Evolutionary conservation across 176 grass and related monocot genomes (phyloP).

Genomic region (Rhynchospora pubera): DNA sequence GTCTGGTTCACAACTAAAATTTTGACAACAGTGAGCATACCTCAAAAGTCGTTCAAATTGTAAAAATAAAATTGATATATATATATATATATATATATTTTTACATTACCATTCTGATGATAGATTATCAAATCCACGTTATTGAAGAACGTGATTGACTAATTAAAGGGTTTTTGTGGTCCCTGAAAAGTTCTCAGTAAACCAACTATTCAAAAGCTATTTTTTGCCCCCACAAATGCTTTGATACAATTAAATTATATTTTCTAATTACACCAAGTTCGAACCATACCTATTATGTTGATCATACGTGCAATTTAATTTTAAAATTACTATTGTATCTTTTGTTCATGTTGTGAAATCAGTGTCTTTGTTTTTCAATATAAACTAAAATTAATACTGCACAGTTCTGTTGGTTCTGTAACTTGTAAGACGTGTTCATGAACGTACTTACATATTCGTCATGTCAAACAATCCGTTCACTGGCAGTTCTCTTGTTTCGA

Average conservation of each 20-base stretch:
- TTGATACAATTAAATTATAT: background rate
- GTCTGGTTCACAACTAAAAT: background rate
- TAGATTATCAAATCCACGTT: background rate
- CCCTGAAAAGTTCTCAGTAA: too few relatives aligned
- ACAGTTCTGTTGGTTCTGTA: background rate
- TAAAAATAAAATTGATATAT: background rate
- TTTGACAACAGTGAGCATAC: background rate
- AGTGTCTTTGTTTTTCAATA: background rate
- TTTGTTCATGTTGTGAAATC: background rate
- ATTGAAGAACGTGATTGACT: too few relatives aligned
- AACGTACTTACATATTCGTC: background rate
- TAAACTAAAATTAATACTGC: background rate
- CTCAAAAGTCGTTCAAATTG: background rate
- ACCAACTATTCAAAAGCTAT: too few relatives aligned
- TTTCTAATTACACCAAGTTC: background rate
- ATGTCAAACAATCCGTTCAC: background rate
- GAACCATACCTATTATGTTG: background rate
- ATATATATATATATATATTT: too few relatives aligned
- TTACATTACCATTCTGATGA: background rate
- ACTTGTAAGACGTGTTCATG: background rate
- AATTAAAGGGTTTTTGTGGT: too few relatives aligned
- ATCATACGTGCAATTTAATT: too few relatives aligned
- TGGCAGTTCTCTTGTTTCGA: slow-evolving; percentile 2
- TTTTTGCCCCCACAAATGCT: too few relatives aligned
- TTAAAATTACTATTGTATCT: background rate